Percentiles rank a stretch among this genome's conserved stretches.
Conservation (phyloP, 306 rosid species). For the Trichosanthes truncata region DNA sequence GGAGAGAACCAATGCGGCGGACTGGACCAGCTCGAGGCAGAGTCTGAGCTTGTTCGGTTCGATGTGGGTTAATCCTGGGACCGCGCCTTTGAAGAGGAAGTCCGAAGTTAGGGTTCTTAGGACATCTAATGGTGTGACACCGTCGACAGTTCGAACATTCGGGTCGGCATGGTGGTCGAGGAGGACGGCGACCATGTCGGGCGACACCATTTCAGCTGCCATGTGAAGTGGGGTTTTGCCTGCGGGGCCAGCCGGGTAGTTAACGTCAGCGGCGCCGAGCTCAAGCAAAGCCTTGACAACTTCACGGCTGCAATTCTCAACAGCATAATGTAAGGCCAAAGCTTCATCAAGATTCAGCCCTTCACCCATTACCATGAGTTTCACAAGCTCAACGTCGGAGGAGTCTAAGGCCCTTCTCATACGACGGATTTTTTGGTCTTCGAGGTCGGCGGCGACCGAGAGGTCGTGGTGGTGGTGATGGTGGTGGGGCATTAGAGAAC, state of each 20-base stretch:
- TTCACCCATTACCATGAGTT: constrained; percentile 98
- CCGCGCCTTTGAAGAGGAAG: constrained; percentile 94
- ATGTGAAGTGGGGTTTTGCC: constrained; percentile 84
- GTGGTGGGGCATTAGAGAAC: constrained; percentile 47
- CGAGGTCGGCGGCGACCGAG: constrained; percentile 64
- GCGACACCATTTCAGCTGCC: constrained; percentile 92
- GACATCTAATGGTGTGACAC: constrained; percentile 73
- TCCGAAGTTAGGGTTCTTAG: constrained; percentile 98
- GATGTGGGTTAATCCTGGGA: constrained; percentile 84
- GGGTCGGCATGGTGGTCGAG: constrained; percentile 99
- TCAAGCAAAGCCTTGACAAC: constrained; percentile 87
- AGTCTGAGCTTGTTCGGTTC: constrained; percentile 89
- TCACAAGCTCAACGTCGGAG: constrained; percentile 85
- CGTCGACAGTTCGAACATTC: constrained; percentile 74
- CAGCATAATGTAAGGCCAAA: constrained; percentile 79
- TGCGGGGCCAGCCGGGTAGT: constrained; percentile 60
- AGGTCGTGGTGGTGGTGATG: constrained; percentile 43
- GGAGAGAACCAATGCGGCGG: constrained; percentile 86
- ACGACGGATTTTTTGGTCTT: constrained; percentile 83
- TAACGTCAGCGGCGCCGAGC: constrained; percentile 91
- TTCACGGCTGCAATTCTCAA: constrained; percentile 88
- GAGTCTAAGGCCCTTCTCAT: constrained; percentile 91
- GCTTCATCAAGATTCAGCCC: constrained; percentile 97
- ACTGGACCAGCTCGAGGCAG: constrained; percentile 93
- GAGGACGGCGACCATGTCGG: constrained; percentile 94